Conservation (phyloP, 768 basidiomycete species). For the Amanita brunnescens region DNA sequence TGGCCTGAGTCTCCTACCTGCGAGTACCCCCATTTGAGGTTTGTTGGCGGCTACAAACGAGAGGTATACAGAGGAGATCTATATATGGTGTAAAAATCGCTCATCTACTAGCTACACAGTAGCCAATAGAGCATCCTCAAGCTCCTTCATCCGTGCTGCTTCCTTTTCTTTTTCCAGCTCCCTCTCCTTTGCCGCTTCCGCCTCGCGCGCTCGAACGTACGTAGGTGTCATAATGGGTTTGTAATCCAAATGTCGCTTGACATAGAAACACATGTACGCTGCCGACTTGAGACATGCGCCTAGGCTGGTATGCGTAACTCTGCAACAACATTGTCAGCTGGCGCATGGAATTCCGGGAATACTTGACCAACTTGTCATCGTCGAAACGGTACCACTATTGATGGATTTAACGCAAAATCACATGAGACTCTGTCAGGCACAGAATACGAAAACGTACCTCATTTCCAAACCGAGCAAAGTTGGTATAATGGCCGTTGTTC, state of each 20-base stretch:
- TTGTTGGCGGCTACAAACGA: too few relatives aligned
- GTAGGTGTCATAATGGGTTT: constrained; percentile 61
- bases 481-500: constrained; percentile 92
- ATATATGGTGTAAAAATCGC: too few relatives aligned
- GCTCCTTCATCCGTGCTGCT: constrained; percentile 44
- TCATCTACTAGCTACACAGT: constrained; percentile 21
- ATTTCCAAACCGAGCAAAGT: constrained; percentile 75
- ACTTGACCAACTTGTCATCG: constrained; percentile 70
- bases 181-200: constrained; percentile 54
- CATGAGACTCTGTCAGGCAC: neutral
- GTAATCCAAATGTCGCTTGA: constrained; percentile 84
- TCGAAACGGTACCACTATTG: constrained; percentile 88
- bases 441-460: constrained; percentile 46
- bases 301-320: constrained; percentile 66
- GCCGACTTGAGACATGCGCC: constrained; percentile 60
- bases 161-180: constrained; percentile 46
- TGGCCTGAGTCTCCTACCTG: constrained; percentile 33
- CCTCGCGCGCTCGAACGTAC: constrained; percentile 58
- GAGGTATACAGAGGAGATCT: too few relatives aligned
- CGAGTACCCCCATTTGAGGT: too few relatives aligned
- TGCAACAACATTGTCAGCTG: constrained; percentile 16
- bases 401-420: neutral
- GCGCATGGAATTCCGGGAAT: neutral
- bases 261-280: constrained; percentile 95
- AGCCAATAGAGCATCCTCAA: constrained; percentile 59